phyloP scores from a whole-genome alignment of 257 asterid genomes.

The Scutellaria minor region DNA sequence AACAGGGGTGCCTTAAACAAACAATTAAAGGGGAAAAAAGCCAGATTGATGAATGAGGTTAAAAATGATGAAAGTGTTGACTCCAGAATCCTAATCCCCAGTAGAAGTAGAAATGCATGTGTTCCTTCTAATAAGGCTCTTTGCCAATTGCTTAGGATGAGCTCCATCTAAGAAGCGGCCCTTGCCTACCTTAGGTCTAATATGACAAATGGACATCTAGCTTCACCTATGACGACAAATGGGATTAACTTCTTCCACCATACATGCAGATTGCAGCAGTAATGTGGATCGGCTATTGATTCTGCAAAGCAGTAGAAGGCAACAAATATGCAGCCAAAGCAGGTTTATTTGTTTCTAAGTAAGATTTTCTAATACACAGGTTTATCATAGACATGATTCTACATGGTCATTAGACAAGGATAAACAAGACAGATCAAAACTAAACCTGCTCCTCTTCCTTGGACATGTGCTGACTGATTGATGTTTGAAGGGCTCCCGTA shows the following conservation, averaged over 20 bases:
- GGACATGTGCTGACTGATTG: slow-evolving; percentile 99
- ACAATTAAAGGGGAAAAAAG: slow-evolving; percentile 16
- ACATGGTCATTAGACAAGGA: slow-evolving; percentile 12
- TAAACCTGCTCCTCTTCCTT: slow-evolving; percentile 99
- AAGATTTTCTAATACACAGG: no score
- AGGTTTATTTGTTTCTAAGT: neutral
- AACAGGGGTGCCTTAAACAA: slow-evolving; percentile 25
- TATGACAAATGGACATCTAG: slow-evolving; percentile 4
- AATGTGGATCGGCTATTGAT: slow-evolving; percentile 12
- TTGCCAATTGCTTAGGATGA: slow-evolving; percentile 1
- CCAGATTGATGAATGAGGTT: slow-evolving; percentile 23
- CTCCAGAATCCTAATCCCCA: neutral
- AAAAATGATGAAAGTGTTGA: slow-evolving; percentile 18
- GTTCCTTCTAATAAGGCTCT: neutral
- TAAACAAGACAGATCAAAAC: slow-evolving; percentile 23
- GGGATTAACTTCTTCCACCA: slow-evolving; percentile 8
- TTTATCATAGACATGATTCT: slow-evolving; percentile 27
- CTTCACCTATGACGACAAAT: slow-evolving; percentile 3
- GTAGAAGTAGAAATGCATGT: slow-evolving; percentile 20
- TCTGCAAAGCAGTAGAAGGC: slow-evolving; percentile 4
- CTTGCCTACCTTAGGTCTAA: slow-evolving; percentile 25
- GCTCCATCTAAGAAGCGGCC: slow-evolving; percentile 12
- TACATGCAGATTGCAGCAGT: slow-evolving; percentile 10
- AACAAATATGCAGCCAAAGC: slow-evolving; percentile 9
- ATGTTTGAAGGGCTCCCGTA: slow-evolving; percentile 93